These are phyloP conservation scores for Diophrys appendiculata DNA, from an alignment of 73 alveolate genomes.

Conservation along the genomic window DNA sequence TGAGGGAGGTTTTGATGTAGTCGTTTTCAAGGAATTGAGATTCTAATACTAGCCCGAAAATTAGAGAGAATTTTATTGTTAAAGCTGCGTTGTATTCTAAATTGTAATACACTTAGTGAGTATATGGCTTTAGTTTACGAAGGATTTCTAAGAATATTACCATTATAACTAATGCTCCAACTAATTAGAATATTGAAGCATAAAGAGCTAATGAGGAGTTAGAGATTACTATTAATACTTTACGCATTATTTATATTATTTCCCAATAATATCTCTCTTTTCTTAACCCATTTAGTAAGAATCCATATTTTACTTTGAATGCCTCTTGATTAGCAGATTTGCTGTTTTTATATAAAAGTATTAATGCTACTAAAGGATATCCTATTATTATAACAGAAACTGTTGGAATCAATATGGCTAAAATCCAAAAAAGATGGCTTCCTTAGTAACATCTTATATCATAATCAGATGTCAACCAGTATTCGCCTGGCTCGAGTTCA, in stretches of 20 bases:
- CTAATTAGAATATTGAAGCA: no score
- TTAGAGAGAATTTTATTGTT: no score
- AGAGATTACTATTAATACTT: no score
- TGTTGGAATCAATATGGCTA: not conserved
- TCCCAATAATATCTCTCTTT: conserved; percentile 16
- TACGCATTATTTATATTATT: conserved; percentile 1
- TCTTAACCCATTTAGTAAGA: conserved; percentile 4
- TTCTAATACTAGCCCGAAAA: no score
- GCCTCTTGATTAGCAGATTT: not conserved
- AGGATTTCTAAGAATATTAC: no score
- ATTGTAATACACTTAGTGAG: no score
- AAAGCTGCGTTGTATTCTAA: no score
- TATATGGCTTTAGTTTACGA: no score
- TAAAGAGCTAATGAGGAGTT: no score
- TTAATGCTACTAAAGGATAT: conserved; percentile 5
- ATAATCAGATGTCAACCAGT: not conserved
- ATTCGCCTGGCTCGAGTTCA: not conserved
- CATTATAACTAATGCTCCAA: no score
- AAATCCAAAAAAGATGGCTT: not conserved
- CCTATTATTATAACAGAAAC: not conserved
- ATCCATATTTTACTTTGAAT: not conserved
- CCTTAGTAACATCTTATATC: not conserved
- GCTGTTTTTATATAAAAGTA: not conserved
- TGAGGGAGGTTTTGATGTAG: no score
- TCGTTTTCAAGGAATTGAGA: no score